Evolutionary conservation across 2,329 filamentous ascomycete species (phyloP).

Genomic region (Claviceps africana): DNA sequence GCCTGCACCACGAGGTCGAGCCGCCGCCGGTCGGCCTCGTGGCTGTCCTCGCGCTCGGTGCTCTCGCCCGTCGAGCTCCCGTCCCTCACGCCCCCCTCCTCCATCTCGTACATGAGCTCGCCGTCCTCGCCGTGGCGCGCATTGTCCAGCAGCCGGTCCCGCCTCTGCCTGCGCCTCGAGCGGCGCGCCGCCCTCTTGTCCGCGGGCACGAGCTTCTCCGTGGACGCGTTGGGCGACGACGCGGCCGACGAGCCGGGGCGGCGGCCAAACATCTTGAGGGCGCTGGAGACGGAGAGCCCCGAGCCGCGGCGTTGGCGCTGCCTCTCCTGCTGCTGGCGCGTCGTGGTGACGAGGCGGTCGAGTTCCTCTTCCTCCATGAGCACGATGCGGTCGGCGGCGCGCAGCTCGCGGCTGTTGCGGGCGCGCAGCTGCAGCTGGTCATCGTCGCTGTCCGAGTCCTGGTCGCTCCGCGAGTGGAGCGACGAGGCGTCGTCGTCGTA

Average conservation of each 20-base stretch:
- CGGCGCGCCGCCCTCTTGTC: conserved; percentile 36
- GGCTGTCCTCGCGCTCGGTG: conserved; percentile 46
- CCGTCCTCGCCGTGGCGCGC: conserved; percentile 53
- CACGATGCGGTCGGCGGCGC: conserved; percentile 54
- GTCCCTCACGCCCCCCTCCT: conserved; percentile 60
- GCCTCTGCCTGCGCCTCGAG: conserved; percentile 37
- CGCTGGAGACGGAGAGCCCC: conserved; percentile 35
- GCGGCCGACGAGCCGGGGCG: conserved; percentile 21
- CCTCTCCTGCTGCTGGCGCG: conserved; percentile 32
- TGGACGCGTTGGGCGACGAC: conserved; percentile 27
- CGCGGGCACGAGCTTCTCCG: conserved; percentile 31
- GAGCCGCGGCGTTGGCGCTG: conserved; percentile 32
- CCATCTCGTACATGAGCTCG: conserved; percentile 79
- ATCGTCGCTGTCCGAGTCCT: conserved; percentile 65
- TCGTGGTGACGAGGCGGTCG: conserved; percentile 43
- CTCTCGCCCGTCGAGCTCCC: conserved; percentile 50
- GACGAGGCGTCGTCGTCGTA: conserved; percentile 59
- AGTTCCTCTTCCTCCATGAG: conserved; percentile 64
- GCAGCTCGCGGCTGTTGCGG: conserved; percentile 55
- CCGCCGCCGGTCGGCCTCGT: conserved; percentile 40
- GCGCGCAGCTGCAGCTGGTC: conserved; percentile 52
- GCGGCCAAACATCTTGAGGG: conserved; percentile 30
- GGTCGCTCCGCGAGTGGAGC: conserved; percentile 52
- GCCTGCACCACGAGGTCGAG: conserved; percentile 34
- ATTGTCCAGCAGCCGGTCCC: conserved; percentile 35